Percentiles rank a stretch among this genome's conserved stretches.
Conservation (phyloP, 805 yeast species). For the Candida dajiaensis region DNA sequence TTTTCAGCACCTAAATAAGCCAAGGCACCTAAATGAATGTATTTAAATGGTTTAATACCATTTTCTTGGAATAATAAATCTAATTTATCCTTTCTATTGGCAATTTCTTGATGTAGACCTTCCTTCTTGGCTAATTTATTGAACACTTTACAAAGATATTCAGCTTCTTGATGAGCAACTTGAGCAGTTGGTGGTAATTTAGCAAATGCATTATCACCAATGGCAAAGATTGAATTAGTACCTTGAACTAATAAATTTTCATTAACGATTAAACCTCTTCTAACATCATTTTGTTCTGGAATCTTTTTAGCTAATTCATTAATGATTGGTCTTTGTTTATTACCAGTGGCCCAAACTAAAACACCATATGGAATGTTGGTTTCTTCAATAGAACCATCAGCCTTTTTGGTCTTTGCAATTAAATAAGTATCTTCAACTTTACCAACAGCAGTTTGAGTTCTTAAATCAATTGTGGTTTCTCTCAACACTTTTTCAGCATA, state of each 20-base stretch:
- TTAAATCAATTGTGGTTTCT: conserved; percentile 60
- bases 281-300: conserved; percentile 74
- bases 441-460: conserved; percentile 83
- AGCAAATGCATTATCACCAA: conserved; percentile 90
- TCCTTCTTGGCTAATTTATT: conserved; percentile 43
- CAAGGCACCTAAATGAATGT: conserved; percentile 85
- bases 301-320: conserved; percentile 62
- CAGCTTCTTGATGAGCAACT: conserved; percentile 93
- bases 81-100: conserved; percentile 28
- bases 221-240: conserved; percentile 72
- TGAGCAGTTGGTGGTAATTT: conserved; percentile 95
- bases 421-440: conserved; percentile 72
- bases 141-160: conserved; percentile 68
- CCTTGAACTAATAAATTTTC: conserved; percentile 80
- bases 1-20: conserved; percentile 91
- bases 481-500: conserved; percentile 38
- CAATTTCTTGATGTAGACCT: conserved; percentile 32
- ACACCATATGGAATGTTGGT: conserved; percentile 76
- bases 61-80: conserved; percentile 40
- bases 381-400: conserved; percentile 63
- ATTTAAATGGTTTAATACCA: conserved; percentile 61
- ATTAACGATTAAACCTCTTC: conserved; percentile 82
- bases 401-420: conserved; percentile 63
- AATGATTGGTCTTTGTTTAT: conserved; percentile 74
- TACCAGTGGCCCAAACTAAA: conserved; percentile 96